Conservation (phyloP, 108 stramenopile species). For the Mediolabrus comicus region DNA sequence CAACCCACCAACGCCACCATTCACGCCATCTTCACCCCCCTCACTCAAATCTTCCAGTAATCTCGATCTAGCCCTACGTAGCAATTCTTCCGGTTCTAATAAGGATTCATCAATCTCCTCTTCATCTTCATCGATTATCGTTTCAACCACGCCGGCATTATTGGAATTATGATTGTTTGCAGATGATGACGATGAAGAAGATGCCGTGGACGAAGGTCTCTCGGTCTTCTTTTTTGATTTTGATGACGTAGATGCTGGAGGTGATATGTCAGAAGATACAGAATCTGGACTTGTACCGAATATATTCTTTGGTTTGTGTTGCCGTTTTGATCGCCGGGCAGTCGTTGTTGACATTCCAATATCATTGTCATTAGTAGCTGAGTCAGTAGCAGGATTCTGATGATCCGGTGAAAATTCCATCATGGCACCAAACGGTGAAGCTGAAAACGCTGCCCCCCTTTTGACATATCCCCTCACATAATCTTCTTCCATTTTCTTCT, state of each 20-base stretch:
- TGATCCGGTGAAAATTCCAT: not conserved
- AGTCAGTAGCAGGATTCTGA: not conserved
- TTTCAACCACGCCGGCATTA: not conserved
- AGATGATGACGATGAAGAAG: not conserved
- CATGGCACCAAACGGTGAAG: not conserved
- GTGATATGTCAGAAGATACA: not conserved
- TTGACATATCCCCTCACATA: not conserved
- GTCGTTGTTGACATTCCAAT: not conserved
- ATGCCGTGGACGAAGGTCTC: not conserved
- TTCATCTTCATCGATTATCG: not conserved
- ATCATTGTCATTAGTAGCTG: not conserved
- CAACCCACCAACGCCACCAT: not conserved
- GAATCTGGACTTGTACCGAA: conserved; percentile 27
- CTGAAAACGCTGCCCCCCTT: not conserved
- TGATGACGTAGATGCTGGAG: not conserved
- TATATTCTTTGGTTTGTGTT: conserved; percentile 2
- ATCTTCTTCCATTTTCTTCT: conserved; percentile 30
- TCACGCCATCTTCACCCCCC: conserved; percentile 14
- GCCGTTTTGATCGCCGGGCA: not conserved
- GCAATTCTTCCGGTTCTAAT: conserved; percentile 67
- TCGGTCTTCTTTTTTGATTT: conserved; percentile 2
- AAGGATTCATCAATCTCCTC: conserved; percentile 58
- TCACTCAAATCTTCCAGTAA: conserved; percentile 83
- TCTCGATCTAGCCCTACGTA: conserved; percentile 71
- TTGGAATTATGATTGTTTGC: not conserved